Percentiles rank a stretch among this genome's conserved stretches.
Evolutionary conservation across 805 yeast genomes (phyloP).

Genomic region (Pichia membranifaciens): DNA sequence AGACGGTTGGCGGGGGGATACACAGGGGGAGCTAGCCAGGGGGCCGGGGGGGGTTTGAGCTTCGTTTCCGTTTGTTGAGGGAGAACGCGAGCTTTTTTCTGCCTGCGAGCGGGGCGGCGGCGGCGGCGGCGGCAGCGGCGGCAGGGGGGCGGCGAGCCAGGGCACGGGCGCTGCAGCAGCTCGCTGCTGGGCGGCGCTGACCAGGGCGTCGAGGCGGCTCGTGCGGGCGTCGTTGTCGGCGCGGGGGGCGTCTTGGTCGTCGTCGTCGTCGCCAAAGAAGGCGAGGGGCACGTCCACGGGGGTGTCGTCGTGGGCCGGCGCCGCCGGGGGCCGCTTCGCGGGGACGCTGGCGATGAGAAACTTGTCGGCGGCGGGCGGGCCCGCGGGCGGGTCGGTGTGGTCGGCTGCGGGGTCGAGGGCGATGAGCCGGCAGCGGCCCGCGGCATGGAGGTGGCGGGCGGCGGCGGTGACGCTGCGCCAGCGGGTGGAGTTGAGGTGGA

Average conservation of each 20-base stretch:
- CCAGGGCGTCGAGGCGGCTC: too few species aligned
- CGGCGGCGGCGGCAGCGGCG: neutral
- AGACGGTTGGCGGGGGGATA: too few species aligned
- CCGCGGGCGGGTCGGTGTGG: neutral
- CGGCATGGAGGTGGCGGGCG: neutral
- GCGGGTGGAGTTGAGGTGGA: conserved; percentile 85
- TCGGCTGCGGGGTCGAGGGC: neutral
- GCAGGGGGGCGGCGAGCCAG: too few species aligned
- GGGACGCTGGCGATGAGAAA: neutral
- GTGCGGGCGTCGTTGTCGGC: too few species aligned
- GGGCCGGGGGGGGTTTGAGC: too few species aligned
- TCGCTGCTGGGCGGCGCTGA: too few species aligned
- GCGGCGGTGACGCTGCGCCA: conserved; percentile 59
- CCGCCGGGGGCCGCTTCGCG: too few species aligned
- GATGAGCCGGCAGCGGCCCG: neutral
- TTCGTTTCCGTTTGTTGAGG: neutral
- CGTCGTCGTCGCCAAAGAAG: neutral
- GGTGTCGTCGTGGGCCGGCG: too few species aligned
- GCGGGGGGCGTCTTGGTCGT: too few species aligned
- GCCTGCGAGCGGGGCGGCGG: neutral
- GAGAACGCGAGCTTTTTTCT: neutral
- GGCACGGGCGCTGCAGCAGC: too few species aligned
- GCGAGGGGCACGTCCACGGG: neutral
- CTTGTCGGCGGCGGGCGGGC: neutral
- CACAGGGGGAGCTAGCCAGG: too few species aligned